phyloP scores from a whole-genome alignment of 1,284 basidiomycete genomes.

The Cryptococcus maquisensis region DNA sequence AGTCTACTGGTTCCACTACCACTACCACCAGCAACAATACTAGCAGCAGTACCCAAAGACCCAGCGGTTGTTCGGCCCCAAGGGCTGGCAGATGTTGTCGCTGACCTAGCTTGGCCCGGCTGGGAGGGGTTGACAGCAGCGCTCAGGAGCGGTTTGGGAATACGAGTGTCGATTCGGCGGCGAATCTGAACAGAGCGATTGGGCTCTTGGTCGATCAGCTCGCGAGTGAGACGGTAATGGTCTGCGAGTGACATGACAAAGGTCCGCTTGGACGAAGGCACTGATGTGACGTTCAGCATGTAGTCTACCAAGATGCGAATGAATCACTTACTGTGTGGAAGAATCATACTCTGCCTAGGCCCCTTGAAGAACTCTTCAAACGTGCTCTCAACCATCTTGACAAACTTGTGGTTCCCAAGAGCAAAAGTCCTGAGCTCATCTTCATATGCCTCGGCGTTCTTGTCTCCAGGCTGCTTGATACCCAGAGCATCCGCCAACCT shows the following conservation, averaged over 20 bases:
- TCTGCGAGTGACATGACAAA: slow-evolving; percentile 71
- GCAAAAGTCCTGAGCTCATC: slow-evolving; percentile 63
- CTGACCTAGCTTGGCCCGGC: not conserved
- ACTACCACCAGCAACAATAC: no score
- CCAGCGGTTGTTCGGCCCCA: no score
- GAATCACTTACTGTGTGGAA: slow-evolving; percentile 62
- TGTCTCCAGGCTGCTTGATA: slow-evolving; percentile 53
- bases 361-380: slow-evolving; percentile 71
- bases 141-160: slow-evolving; percentile 68
- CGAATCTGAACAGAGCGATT: slow-evolving; percentile 69
- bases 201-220: slow-evolving; percentile 81
- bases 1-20: no score
- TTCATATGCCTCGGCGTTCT: slow-evolving; percentile 54
- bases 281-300: slow-evolving; percentile 8
- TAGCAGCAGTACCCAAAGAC: no score
- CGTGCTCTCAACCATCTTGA: slow-evolving; percentile 67
- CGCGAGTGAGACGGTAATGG: slow-evolving; percentile 72
- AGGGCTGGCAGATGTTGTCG: not conserved
- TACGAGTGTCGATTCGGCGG: slow-evolving; percentile 70
- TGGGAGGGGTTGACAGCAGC: slow-evolving; percentile 16
- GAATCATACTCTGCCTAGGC: slow-evolving; percentile 63
- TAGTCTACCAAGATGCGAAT: not conserved
- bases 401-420: slow-evolving; percentile 60
- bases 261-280: slow-evolving; percentile 66
- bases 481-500: slow-evolving; percentile 81